Evolutionary conservation across 108 stramenopile species (phyloP), one percentile per base, ranked within the genome.

Genomic region (Cyclotella sp.): DNA sequence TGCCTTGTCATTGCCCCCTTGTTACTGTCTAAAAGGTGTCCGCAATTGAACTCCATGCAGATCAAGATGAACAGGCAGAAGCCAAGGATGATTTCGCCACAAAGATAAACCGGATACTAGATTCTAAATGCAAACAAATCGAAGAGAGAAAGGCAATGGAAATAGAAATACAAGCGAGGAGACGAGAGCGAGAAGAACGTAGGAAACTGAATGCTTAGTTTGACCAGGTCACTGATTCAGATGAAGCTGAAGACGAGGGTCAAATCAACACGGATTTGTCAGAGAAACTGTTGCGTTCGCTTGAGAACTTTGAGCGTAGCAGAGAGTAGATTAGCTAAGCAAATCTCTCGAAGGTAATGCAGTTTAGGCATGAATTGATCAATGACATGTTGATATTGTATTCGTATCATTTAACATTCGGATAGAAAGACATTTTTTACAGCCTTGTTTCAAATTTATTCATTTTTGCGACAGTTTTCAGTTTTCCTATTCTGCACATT

Each of bases 111-210:
- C 3, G 16, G 18, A 43, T 72, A 24, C 54, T 72, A 43, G 59
- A 58, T n/a, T 72, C 60, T 47, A 72, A 72, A 61, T 45, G 39
- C 46, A 47, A 62, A n/a, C 70, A 70, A 72, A 78, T 63, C 27
- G 47, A 70, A 64, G 68, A 78, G 28, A 34, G 77, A 64, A 63
- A 78, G 22, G 57, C 24, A 61, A 72, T 72, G 71, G 62, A 61
- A 72, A 8, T 34, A 60, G 58, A 72, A 68, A 66, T 60, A 45
- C 57, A 72, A 62, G 71, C 59, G 0, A 72, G 58, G 29, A 72
- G 71, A 29, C 39, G 58, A 49, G 63, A 67, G 24, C 45, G 64
- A 43, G 78, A 73, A 28, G 63, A 68, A 64, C 63, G 44, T 3
- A 75, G 74, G 65, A 46, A 68, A 39, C 15, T 66, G 28, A 26